These are phyloP conservation scores for Kwoniella botswanensis DNA, from an alignment of 768 basidiomycete species.

Conservation along the genomic window DNA sequence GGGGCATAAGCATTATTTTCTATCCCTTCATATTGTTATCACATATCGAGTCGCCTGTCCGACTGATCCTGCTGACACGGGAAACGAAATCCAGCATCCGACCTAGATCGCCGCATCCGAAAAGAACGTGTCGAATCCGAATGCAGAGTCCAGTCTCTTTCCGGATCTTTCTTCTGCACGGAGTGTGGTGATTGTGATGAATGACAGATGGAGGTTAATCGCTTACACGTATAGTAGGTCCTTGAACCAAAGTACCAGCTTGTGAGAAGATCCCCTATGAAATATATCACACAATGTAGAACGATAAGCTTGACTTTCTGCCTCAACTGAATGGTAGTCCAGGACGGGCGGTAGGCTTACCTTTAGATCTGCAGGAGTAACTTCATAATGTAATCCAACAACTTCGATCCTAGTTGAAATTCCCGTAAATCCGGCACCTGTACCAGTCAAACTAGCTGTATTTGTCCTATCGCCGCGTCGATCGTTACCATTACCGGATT, in stretches of 20 bases:
- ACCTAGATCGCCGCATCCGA: too few relatives aligned
- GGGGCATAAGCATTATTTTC: conserved; percentile 37
- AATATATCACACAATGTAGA: background rate
- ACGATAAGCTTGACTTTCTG: background rate
- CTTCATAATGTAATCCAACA: conserved; percentile 88
- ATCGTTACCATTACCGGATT: conserved; percentile 1
- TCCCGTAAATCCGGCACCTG: conserved; percentile 53
- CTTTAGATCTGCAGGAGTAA: conserved; percentile 83
- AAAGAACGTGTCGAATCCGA: too few relatives aligned
- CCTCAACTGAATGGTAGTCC: background rate
- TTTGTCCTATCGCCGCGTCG: conserved; percentile 17
- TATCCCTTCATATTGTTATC: conserved; percentile 10
- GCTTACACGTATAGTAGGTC: conserved; percentile 95
- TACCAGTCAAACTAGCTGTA: conserved; percentile 31
- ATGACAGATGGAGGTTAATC: conserved; percentile 36
- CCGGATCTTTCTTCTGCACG: too few relatives aligned
- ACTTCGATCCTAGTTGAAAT: conserved; percentile 71
- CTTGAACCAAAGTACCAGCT: conserved; percentile 88
- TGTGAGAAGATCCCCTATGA: conserved; percentile 83
- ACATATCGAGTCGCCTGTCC: background rate
- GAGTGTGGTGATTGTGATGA: background rate
- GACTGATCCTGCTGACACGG: too few relatives aligned
- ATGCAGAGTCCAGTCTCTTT: too few relatives aligned
- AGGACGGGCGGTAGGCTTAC: conserved; percentile 62
- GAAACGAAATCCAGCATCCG: too few relatives aligned